These are phyloP conservation scores for Oldenlandia corymbosa DNA, from an alignment of 257 asterid species.

Conservation along the genomic window DNA sequence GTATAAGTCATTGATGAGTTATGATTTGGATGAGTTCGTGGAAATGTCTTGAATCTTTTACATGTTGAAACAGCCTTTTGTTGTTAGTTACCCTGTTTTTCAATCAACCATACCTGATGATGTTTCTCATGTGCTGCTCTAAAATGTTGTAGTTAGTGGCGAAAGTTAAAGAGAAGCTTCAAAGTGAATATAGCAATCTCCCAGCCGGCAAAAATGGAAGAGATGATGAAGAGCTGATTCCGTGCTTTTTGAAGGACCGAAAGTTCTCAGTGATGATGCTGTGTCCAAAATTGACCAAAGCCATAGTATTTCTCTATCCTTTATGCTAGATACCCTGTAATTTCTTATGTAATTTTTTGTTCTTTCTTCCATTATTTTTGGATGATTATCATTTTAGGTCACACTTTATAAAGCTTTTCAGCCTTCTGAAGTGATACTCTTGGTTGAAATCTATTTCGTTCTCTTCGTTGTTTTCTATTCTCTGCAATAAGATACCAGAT, in stretches of 20 bases:
- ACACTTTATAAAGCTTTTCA: neutral
- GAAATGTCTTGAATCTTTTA: neutral
- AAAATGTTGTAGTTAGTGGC: constrained; percentile 53
- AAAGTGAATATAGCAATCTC: constrained; percentile 49
- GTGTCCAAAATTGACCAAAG: constrained; percentile 73
- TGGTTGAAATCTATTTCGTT: neutral
- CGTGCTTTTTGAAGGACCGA: constrained; percentile 87
- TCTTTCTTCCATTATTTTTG: neutral
- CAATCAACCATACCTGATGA: neutral
- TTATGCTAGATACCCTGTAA: neutral
- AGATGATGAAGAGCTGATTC: constrained; percentile 90
- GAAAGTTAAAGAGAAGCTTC: constrained; percentile 77
- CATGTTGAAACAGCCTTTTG: neutral
- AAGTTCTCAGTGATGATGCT: constrained; percentile 60
- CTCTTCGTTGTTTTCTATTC: neutral
- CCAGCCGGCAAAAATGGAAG: constrained; percentile 82
- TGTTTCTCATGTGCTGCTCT: constrained; percentile 10
- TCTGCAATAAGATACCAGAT: neutral
- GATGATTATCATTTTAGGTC: neutral
- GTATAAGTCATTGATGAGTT: neutral
- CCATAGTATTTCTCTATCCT: constrained; percentile 50
- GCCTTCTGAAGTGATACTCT: neutral
- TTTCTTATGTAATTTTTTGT: neutral
- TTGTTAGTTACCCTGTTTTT: neutral
- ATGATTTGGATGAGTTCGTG: neutral